phyloP scores from a whole-genome alignment of 257 asterid genomes.

The Misopates orontium region DNA sequence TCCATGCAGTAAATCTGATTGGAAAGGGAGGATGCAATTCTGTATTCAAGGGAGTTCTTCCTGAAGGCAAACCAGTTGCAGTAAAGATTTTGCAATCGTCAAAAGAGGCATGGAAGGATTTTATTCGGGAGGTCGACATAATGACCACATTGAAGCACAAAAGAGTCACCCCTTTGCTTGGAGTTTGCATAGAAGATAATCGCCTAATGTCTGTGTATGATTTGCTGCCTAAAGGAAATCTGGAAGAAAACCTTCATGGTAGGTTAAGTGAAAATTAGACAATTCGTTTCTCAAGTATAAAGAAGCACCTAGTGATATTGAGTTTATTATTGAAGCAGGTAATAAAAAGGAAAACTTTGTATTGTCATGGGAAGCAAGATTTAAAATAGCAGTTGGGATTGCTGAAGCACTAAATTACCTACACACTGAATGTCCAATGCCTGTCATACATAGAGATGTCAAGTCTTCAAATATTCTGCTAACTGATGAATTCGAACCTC shows the following conservation, averaged over 20 bases:
- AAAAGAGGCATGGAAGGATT: constrained; percentile 61
- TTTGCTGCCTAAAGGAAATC: constrained; percentile 64
- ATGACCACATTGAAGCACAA: constrained; percentile 76
- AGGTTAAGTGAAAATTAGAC: constrained; percentile 21
- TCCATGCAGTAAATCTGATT: constrained; percentile 62
- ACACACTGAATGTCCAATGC: constrained; percentile 59
- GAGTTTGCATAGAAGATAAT: constrained; percentile 62
- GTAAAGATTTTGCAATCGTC: constrained; percentile 66
- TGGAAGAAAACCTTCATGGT: constrained; percentile 83
- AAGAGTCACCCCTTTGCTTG: constrained; percentile 63
- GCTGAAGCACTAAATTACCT: constrained; percentile 87
- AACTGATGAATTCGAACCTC: constrained; percentile 61
- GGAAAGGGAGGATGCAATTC: constrained; percentile 81
- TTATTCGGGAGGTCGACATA: constrained; percentile 68
- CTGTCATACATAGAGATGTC: constrained; percentile 83
- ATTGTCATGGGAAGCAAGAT: constrained; percentile 77
- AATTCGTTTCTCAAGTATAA: not conserved
- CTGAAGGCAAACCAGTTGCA: constrained; percentile 73
- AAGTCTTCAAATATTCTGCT: constrained; percentile 90
- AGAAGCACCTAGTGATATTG: constrained; percentile 19
- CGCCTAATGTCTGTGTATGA: constrained; percentile 71
- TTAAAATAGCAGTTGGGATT: constrained; percentile 65
- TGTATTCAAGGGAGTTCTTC: constrained; percentile 76
- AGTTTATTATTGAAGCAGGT: constrained; percentile 42
- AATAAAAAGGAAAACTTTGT: constrained; percentile 36